Evolutionary conservation across 306 rosid genomes (phyloP), one percentile per base, ranked within the genome.

Genomic region (Glycyrrhiza uralensis): DNA sequence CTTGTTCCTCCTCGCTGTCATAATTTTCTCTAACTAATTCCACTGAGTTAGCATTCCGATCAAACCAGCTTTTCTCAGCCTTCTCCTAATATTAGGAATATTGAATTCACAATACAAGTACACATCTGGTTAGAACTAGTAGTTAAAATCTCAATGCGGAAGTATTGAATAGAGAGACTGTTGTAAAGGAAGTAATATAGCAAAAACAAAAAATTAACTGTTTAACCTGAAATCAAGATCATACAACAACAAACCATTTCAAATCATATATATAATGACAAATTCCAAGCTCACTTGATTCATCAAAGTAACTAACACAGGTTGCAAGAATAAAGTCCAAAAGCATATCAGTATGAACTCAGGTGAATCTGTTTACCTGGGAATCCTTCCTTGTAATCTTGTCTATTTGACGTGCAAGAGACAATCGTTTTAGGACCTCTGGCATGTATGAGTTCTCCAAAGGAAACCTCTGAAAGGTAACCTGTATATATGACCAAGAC

Each of bases 371-470:
- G 11, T 64, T 82, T 84, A 94, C 96, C 97, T 87, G 88, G 39
- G 97, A 94, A 73, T 85, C 90, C 81, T 89, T 91, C 72, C 87
- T 87, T 20, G 71, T n/a, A 82, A 91, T 83, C 81, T 91, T 89
- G 90, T 91, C 96, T 45, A 94, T 89, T 86, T 89, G 97, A 50
- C 92, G 87, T 2, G 96, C 95, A 82, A 91, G 86, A 71, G 96
- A 91, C 81, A 94, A 47, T 10, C 92, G 88, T 79, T 88, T 91
- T 66, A 86, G 81, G 79, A 91, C 88, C 82, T 86, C 97, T 51
- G 99, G 93, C 88, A 89, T 82, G 89, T 89, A 94, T 39, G 99
- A 83, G 67, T 74, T 82, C 75, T 94, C 97, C 26, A 86, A 47
- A 76, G 97, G 99, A 88, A 94, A 94, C 62, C 90, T 84, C 75